Evolutionary conservation across 2,329 filamentous ascomycete genomes (phyloP).

Genomic region (Fusarium napiforme): DNA sequence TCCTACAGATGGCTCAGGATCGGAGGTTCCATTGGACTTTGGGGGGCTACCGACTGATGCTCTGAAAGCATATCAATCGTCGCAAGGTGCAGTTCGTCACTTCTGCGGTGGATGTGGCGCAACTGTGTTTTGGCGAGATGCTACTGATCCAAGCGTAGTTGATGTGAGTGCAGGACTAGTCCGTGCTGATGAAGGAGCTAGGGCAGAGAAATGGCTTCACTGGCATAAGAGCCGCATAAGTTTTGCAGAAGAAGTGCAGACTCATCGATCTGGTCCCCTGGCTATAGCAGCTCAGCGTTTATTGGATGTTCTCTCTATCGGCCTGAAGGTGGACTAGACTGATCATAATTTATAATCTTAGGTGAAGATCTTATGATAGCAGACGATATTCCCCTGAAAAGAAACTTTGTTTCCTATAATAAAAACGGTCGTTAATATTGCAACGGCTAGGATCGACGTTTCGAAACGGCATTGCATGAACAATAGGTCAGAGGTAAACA

Average conservation of each 20-base stretch:
- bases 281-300: neutral
- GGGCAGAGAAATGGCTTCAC: conserved; percentile 68
- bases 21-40: conserved; percentile 50
- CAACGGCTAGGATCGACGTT: neutral
- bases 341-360: neutral
- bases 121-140: conserved; percentile 70
- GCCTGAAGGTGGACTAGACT: neutral
- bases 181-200: conserved; percentile 60
- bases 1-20: conserved; percentile 24
- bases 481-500: neutral
- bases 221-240: conserved; percentile 70
- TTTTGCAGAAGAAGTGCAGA: conserved; percentile 62
- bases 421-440: neutral
- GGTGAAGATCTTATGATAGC: neutral
- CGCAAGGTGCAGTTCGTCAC: conserved; percentile 63
- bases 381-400: neutral
- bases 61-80: conserved; percentile 65
- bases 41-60: conserved; percentile 52
- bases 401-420: neutral
- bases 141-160: conserved; percentile 63
- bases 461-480: neutral
- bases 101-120: conserved; percentile 73
- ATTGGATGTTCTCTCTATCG: neutral
- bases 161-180: conserved; percentile 73
- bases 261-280: neutral